A percentile compares a stretch with the other conserved stretches of the same genome.
Evolutionary conservation across 2,329 filamentous ascomycete species (phyloP).

Genomic region (Elsinoe australis): DNA sequence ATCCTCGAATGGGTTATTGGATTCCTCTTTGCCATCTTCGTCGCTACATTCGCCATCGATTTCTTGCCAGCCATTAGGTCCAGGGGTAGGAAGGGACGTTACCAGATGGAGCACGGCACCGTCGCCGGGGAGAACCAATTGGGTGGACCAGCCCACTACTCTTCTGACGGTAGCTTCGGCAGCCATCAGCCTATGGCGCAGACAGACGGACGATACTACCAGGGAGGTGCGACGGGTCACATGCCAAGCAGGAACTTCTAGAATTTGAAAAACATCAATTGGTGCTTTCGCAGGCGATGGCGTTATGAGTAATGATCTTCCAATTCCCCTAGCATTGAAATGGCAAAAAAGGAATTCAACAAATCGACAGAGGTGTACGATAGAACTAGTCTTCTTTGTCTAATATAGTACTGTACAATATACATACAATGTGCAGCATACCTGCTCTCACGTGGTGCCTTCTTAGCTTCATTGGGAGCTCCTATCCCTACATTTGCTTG

Average conservation of each 20-base stretch:
- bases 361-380: too few species aligned
- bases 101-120: conserved; percentile 36
- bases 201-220: conserved; percentile 6
- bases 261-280: background rate
- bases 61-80: conserved; percentile 69
- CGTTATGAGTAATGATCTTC: background rate
- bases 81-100: too few species aligned
- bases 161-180: conserved; percentile 22
- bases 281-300: background rate
- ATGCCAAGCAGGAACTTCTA: conserved; percentile 21
- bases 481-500: conserved; percentile 17
- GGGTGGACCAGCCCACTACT: conserved; percentile 21
- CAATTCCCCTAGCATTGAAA: background rate
- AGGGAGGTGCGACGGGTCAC: background rate
- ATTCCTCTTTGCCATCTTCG: conserved; percentile 80
- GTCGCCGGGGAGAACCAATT: conserved; percentile 24
- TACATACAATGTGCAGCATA: background rate
- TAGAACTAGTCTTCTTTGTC: background rate
- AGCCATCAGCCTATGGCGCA: conserved; percentile 22
- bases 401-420: background rate
- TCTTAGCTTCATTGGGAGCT: conserved; percentile 7
- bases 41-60: conserved; percentile 80
- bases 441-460: background rate
- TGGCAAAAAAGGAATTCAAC: background rate
- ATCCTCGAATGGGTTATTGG: conserved; percentile 73